These are phyloP conservation scores for Aspergillus leporis DNA, from an alignment of 495 filamentous ascomycete genomes.

Conservation along the genomic window DNA sequence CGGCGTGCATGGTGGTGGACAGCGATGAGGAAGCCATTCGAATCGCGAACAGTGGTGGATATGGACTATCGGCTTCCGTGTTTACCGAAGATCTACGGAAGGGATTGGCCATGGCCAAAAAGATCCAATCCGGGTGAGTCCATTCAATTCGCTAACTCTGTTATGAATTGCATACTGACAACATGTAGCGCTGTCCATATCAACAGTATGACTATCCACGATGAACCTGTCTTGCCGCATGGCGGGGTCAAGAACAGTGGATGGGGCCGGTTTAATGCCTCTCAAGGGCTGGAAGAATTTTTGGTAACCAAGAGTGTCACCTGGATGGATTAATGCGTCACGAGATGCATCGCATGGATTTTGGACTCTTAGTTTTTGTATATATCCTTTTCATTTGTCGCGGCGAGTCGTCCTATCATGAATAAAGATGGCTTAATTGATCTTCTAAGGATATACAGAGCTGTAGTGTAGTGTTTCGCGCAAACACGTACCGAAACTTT, in stretches of 20 bases:
- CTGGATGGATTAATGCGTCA: conserved; percentile 49
- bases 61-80: conserved; percentile 48
- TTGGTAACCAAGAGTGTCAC: conserved; percentile 81
- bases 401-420: neutral
- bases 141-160: neutral
- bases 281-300: conserved; percentile 69
- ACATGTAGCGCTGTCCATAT: conserved; percentile 69
- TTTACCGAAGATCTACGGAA: conserved; percentile 48
- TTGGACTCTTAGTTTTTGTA: neutral
- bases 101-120: conserved; percentile 44
- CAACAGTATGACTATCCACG: conserved; percentile 85
- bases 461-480: neutral
- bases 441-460: neutral
- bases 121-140: conserved; percentile 48
- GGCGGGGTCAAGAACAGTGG: conserved; percentile 85
- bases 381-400: neutral
- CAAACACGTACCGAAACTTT: neutral
- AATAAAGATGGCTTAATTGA: neutral
- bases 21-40: conserved; percentile 49
- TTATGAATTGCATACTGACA: neutral
- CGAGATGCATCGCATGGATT: neutral
- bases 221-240: conserved; percentile 76
- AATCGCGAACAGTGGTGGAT: conserved; percentile 48
- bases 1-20: conserved; percentile 47
- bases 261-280: conserved; percentile 65